Evolutionary conservation across 2,329 filamentous ascomycete species (phyloP).

Genomic region (Curvularia spicifera): DNA sequence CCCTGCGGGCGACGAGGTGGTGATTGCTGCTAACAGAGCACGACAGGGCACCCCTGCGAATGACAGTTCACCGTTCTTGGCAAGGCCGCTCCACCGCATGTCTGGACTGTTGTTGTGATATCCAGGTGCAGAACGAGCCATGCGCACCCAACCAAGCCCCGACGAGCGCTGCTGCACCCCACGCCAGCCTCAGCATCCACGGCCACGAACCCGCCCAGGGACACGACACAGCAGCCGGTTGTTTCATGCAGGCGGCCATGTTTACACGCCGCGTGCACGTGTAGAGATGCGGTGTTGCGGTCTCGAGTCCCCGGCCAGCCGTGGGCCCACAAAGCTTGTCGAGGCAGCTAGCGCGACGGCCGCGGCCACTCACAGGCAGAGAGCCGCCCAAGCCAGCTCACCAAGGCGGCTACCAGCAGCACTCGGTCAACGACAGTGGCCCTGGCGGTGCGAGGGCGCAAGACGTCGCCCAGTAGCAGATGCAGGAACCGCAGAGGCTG

Average conservation of each 20-base stretch:
- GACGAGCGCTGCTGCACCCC: slow-evolving; percentile 8
- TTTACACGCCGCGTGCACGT: slow-evolving; percentile 16
- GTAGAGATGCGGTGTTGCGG: slow-evolving; percentile 8
- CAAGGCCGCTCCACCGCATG: slow-evolving; percentile 15
- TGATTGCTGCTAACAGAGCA: slow-evolving; percentile 4
- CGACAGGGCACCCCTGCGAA: slow-evolving; percentile 16
- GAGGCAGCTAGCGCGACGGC: slow-evolving; percentile 16
- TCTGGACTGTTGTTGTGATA: slow-evolving; percentile 7
- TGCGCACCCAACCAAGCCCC: slow-evolving; percentile 20
- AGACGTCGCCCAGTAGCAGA: slow-evolving; percentile 40
- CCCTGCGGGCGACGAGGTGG: slow-evolving; percentile 1
- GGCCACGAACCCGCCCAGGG: slow-evolving; percentile 11
- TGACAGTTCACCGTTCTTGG: slow-evolving; percentile 18
- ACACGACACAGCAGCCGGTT: slow-evolving; percentile 20
- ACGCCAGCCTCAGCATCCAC: slow-evolving; percentile 10
- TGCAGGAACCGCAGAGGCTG: slow-evolving; percentile 39
- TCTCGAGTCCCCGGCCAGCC: slow-evolving; percentile 22
- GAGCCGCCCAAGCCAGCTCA: slow-evolving; percentile 32
- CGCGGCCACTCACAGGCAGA: slow-evolving; percentile 32
- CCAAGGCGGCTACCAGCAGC: slow-evolving; percentile 39
- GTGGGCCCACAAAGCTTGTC: slow-evolving; percentile 29
- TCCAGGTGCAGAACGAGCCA: no score
- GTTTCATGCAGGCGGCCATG: slow-evolving; percentile 15
- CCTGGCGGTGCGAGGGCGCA: slow-evolving; percentile 24
- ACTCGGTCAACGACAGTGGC: slow-evolving; percentile 33